Base-by-base conservation (phyloP, 208 protist genomes). In the Acanthamoeba royreba region DNA sequence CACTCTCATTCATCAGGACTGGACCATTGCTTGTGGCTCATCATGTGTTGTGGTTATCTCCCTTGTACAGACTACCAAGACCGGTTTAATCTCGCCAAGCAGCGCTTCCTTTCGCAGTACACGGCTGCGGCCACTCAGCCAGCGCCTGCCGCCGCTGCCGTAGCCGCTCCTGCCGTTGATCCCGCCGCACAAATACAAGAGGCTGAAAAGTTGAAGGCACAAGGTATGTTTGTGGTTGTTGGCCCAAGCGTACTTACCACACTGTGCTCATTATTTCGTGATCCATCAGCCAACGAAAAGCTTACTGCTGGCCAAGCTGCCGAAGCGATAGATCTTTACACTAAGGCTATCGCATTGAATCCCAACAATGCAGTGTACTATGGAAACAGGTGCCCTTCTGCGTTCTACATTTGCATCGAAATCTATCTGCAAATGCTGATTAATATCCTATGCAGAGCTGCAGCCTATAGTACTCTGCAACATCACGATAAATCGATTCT, bases 341-440 rank as follows among this genome's bases (percentile, higher is more conserved):
- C 38, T 47, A 88, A 88, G 79, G 79, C 79, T 38, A 88, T 88
- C 46, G 25, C 43, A 8, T 31, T 88, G 25, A 88, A 88, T 31
- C 79, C 79, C 49, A 63, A 61, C 79, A 88, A 88, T 9, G 79
- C 79, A 17, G 49, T 88, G 9, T 88, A 88, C 35, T 88, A 88
- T 28, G 43, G 31, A 9, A 88, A 88, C 79, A 88, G 79, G 79
- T 88, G 79, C 74, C 13, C 35, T 8, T 66, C 11, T 66, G 4
- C 33, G 11, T 66, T 77, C 31, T 19, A 5, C 63, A 1, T 4
- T 5, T 77, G 28, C 3, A 58, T 25, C 25, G 52, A 13, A 58
- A 3, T 25, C 52, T 0, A 46, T 31, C 5, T 72, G 61, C 17
- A 40, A 31, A 72, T 72, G 0, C 28, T 72, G 1, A 8, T n/a